phyloP scores from a whole-genome alignment of 2,329 filamentous ascomycete species.

The Trichoderma sp. region DNA sequence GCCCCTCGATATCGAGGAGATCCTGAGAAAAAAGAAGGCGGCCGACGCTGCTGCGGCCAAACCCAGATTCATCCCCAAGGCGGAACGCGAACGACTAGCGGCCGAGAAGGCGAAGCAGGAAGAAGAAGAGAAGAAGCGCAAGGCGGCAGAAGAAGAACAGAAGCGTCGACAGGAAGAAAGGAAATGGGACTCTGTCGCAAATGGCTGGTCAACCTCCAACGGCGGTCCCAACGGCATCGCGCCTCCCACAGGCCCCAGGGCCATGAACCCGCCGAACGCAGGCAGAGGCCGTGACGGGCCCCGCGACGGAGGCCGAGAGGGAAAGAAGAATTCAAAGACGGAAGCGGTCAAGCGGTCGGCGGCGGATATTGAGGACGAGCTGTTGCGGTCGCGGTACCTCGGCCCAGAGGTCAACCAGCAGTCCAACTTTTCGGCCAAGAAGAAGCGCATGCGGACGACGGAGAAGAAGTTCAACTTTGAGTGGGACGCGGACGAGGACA shows the following conservation, averaged over 20 bases:
- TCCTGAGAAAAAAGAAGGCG: conserved; percentile 82
- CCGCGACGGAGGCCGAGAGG: conserved; percentile 43
- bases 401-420: conserved; percentile 81
- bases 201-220: conserved; percentile 35
- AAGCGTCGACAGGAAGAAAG: conserved; percentile 68
- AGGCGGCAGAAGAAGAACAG: conserved; percentile 62
- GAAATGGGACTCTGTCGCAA: conserved; percentile 40
- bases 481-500: conserved; percentile 95
- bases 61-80: conserved; percentile 84
- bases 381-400: conserved; percentile 84
- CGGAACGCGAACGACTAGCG: conserved; percentile 77
- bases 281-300: conserved; percentile 38
- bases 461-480: conserved; percentile 99
- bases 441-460: conserved; percentile 89
- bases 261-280: conserved; percentile 54
- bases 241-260: conserved; percentile 72
- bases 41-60: conserved; percentile 82
- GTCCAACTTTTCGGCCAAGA: conserved; percentile 89
- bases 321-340: conserved; percentile 43
- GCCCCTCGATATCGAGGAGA: conserved; percentile 78
- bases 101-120: conserved; percentile 76
- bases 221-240: conserved; percentile 34
- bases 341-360: conserved; percentile 46
- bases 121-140: conserved; percentile 58
- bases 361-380: conserved; percentile 70